Conservation (phyloP, 495 filamentous ascomycete genomes). For the Penicillium robsamsonii region DNA sequence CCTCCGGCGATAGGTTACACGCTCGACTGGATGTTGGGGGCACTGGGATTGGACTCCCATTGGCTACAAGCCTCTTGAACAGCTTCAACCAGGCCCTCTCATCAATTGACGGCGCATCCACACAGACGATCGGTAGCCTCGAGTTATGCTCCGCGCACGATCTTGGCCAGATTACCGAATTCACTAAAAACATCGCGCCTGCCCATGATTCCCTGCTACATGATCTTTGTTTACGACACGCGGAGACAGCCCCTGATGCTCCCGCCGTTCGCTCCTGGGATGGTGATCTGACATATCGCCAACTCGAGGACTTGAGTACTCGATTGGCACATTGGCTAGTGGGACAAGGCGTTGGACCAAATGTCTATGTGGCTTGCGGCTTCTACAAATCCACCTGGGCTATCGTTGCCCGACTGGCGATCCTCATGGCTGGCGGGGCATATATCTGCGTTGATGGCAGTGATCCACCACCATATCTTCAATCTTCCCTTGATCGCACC, state of each 20-base stretch:
- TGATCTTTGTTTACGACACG: constrained; percentile 18
- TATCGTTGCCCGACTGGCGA: constrained; percentile 28
- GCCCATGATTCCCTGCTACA: constrained; percentile 16
- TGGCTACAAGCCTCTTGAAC: constrained; percentile 21
- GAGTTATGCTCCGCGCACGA: constrained; percentile 18
- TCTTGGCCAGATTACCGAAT: constrained; percentile 7
- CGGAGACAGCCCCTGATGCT: constrained; percentile 11
- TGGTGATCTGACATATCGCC: constrained; percentile 32
- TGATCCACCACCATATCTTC: constrained; percentile 37
- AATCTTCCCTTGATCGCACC: constrained; percentile 20
- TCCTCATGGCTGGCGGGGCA: constrained; percentile 40
- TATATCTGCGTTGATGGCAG: constrained; percentile 53
- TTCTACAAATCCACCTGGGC: constrained; percentile 36
- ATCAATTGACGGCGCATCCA: constrained; percentile 6
- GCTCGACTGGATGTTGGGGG: constrained; percentile 12
- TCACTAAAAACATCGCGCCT: constrained; percentile 14
- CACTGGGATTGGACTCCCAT: neutral
- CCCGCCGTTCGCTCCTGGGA: constrained; percentile 31
- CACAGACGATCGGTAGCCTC: constrained; percentile 10
- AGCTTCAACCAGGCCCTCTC: constrained; percentile 18
- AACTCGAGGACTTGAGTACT: constrained; percentile 25
- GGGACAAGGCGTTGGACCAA: constrained; percentile 21
- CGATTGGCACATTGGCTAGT: constrained; percentile 28
- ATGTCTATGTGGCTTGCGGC: constrained; percentile 27
- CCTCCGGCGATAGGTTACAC: constrained; percentile 7